These are phyloP conservation scores for Rhodotorula diobovata DNA, from an alignment of 768 basidiomycete species.

Conservation along the genomic window DNA sequence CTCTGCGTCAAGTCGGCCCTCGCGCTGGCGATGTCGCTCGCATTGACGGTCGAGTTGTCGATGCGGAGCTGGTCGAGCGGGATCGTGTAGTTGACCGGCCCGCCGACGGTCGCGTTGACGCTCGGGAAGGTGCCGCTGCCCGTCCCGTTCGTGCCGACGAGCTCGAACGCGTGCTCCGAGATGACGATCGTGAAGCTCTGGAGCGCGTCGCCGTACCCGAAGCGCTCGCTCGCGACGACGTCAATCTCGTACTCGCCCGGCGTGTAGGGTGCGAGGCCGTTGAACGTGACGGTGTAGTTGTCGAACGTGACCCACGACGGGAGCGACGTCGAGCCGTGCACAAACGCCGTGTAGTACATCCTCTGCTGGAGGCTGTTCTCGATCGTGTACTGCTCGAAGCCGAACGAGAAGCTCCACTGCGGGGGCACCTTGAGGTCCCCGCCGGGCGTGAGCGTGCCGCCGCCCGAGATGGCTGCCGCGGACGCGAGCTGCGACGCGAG, in stretches of 20 bases:
- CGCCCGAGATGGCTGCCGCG: slow-evolving; percentile 33
- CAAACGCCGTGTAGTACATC: slow-evolving; percentile 62
- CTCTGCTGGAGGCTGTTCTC: slow-evolving; percentile 48
- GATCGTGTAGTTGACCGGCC: slow-evolving; percentile 54
- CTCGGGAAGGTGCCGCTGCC: slow-evolving; percentile 51
- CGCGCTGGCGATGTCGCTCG: slow-evolving; percentile 58
- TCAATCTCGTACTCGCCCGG: slow-evolving; percentile 53
- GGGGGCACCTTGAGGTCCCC: slow-evolving; percentile 65
- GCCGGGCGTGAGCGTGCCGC: slow-evolving; percentile 41
- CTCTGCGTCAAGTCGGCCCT: slow-evolving; percentile 57
- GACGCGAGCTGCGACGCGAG: slow-evolving; percentile 49
- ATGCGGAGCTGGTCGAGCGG: slow-evolving; percentile 52
- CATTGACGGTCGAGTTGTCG: slow-evolving; percentile 62
- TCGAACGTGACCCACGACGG: slow-evolving; percentile 75
- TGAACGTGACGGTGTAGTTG: slow-evolving; percentile 62
- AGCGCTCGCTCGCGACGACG: slow-evolving; percentile 66
- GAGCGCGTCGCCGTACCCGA: slow-evolving; percentile 62
- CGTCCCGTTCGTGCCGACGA: slow-evolving; percentile 39
- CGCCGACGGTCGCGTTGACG: slow-evolving; percentile 65
- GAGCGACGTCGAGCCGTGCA: slow-evolving; percentile 63
- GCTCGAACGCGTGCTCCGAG: slow-evolving; percentile 64
- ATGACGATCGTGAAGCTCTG: slow-evolving; percentile 64
- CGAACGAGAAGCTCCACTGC: slow-evolving; percentile 84
- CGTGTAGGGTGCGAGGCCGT: slow-evolving; percentile 65
- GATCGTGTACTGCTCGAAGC: slow-evolving; percentile 67